Conservation (phyloP, 2,329 filamentous ascomycete genomes). For the Ophiostoma sp. region DNA sequence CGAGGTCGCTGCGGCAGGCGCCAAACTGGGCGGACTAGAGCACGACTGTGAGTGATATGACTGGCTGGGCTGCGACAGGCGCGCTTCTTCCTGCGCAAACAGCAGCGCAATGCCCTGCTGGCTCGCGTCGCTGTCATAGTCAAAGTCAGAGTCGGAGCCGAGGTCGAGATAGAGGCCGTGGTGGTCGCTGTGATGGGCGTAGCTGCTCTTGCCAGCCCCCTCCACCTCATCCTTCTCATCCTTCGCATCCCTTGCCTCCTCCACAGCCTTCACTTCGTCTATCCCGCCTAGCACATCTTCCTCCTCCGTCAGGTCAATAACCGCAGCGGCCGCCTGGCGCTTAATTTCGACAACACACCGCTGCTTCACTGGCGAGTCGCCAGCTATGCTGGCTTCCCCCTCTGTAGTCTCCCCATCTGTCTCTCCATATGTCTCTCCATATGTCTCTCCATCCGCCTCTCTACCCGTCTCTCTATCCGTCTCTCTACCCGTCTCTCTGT, state of each 20-base stretch:
- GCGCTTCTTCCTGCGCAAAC: slow-evolving; percentile 11
- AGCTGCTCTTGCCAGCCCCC: not conserved
- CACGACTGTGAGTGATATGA: not conserved
- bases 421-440: not conserved
- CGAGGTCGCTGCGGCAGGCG: not conserved
- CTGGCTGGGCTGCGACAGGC: not conserved
- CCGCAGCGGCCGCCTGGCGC: not conserved
- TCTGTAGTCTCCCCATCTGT: too few relatives aligned
- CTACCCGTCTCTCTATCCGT: not conserved
- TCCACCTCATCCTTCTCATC: not conserved
- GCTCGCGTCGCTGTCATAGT: slow-evolving; percentile 11
- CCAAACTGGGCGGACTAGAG: not conserved
- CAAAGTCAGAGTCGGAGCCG: not conserved
- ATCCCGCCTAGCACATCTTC: not conserved
- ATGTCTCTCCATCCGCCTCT: not conserved
- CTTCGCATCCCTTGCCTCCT: not conserved
- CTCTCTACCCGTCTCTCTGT: not conserved
- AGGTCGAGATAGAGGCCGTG: not conserved
- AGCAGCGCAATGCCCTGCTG: not conserved
- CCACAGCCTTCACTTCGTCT: not conserved
- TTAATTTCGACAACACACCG: too few relatives aligned
- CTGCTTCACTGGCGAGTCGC: not conserved
- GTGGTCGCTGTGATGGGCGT: not conserved
- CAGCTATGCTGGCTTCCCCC: not conserved
- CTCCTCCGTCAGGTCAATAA: slow-evolving; percentile 23